Base-by-base conservation (phyloP, 495 filamentous ascomycete species). In the Penicillium canariense region DNA sequence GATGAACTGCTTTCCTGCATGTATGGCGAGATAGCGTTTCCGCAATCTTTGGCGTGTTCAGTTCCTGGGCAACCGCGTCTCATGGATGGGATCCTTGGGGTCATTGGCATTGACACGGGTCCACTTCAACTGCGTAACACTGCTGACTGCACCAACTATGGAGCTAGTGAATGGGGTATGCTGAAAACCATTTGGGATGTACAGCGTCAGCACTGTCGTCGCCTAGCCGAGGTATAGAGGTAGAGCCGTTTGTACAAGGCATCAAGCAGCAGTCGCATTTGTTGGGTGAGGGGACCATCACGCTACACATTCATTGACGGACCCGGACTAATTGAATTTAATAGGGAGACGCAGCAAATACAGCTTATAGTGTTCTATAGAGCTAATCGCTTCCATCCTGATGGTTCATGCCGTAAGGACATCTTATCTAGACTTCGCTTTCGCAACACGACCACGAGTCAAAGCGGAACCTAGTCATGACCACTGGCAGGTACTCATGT, bases 391-490 rank as follows among this genome's bases (percentile, higher is more conserved):
- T 42, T 42, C 12, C 5, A 25, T 42, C 14, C 8, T 4, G 12
- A 20, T 42, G 39, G 39, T 3, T 43, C 6, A 43, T 43, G 23
- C 23, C 15, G 22, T 3, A 12, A 11, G 18, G 9, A 11, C 23
- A 43, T 43, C 39, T 43, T 43, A 43, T 43, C 39, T 43, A 43
- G 12, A n/a, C 39, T 43, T 43, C 20, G 39, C 14, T 43, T 20
- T 26, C 22, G 11, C 17, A 26, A 43, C 14, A 43, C 20, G 39
- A 43, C 4, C 17, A 20, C 39, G 34, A 38, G 34, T 38, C 12
- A 2, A 18, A 38, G 2, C 5, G 15, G 10, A 38, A 17, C 18
- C 1, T 38, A 38, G 18, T 18, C 7, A 17, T 12, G 5, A 18
- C 34, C 5, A 38, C 5, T 17, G 34, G 15, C 14, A 12, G 15